Percentiles rank a stretch among this genome's conserved stretches.
phyloP scores from a whole-genome alignment of 345 rosid species.

The Tarenaya hassleriana region DNA sequence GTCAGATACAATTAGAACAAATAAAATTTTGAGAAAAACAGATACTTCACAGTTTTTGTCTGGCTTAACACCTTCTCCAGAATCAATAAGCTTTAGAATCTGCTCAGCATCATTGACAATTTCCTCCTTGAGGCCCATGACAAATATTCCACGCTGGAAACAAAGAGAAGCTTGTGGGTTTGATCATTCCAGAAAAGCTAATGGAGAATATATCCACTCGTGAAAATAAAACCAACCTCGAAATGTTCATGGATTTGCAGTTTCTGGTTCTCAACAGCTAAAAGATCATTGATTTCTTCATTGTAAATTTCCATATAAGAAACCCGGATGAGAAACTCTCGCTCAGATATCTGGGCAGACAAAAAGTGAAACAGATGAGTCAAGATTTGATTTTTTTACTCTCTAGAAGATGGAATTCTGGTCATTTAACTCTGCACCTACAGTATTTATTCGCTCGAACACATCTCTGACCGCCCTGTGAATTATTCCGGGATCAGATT shows the following conservation, averaged over 20 bases:
- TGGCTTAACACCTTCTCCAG: constrained; percentile 75
- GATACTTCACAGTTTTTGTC: not conserved
- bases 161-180: constrained; percentile 16
- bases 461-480: constrained; percentile 67
- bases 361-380: constrained; percentile 22
- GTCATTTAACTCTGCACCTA: constrained; percentile 13
- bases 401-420: not conserved
- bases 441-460: constrained; percentile 51
- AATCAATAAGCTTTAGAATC: constrained; percentile 68
- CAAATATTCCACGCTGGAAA: constrained; percentile 77
- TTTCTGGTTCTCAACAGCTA: constrained; percentile 71
- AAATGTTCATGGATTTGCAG: constrained; percentile 86
- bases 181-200: constrained; percentile 10
- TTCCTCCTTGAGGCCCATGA: constrained; percentile 83
- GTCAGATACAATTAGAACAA: not conserved
- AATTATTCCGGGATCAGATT: constrained; percentile 67
- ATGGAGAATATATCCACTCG: constrained; percentile 4
- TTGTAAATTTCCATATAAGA: constrained; percentile 96
- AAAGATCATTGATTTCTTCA: constrained; percentile 88
- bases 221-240: constrained; percentile 60
- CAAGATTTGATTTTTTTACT: not conserved
- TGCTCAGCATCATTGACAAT: constrained; percentile 78
- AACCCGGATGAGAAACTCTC: constrained; percentile 87
- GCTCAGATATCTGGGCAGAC: constrained; percentile 48
- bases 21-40: not conserved